A percentile compares a stretch with the other conserved stretches of the same genome.
Conservation (phyloP, 1,284 basidiomycete genomes). For the Ustilago trichophora region DNA sequence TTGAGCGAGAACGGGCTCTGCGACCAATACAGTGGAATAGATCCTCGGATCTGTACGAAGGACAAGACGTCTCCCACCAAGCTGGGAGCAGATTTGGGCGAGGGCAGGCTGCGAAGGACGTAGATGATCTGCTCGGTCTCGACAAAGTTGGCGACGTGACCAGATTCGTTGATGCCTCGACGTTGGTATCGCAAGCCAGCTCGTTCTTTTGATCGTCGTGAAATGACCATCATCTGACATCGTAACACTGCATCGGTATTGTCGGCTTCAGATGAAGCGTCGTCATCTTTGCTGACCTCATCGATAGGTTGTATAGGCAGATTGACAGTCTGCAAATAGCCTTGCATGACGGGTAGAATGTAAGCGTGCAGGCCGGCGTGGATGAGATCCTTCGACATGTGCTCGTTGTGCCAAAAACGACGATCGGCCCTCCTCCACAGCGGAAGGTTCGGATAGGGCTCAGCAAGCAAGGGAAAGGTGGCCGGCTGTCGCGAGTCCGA, state of each 20-base stretch:
- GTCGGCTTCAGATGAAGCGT: background rate
- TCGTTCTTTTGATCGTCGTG: constrained; percentile 87
- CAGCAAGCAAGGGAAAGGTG: constrained; percentile 69
- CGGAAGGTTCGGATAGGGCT: constrained; percentile 77
- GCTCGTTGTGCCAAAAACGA: constrained; percentile 90
- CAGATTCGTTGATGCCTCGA: constrained; percentile 95
- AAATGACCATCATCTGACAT: constrained; percentile 75
- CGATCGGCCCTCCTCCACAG: constrained; percentile 83
- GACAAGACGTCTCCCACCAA: constrained; percentile 81
- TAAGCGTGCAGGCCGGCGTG: constrained; percentile 73
- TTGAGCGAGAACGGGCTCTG: constrained; percentile 80
- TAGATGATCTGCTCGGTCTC: constrained; percentile 90
- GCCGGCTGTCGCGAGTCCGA: background rate
- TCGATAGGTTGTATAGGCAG: constrained; percentile 38
- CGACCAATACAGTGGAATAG: constrained; percentile 88
- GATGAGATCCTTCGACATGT: constrained; percentile 74
- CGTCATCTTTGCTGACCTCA: background rate
- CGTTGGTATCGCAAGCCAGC: constrained; percentile 98
- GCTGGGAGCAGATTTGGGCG: background rate
- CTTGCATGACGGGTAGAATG: constrained; percentile 87
- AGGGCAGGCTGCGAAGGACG: constrained; percentile 10
- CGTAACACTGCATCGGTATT: constrained; percentile 6
- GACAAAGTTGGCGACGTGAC: constrained; percentile 95
- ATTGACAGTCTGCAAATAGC: constrained; percentile 75
- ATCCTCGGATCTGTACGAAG: constrained; percentile 91